Conservation (phyloP, 257 asterid species). For the Solanum pimpinellifolium region DNA sequence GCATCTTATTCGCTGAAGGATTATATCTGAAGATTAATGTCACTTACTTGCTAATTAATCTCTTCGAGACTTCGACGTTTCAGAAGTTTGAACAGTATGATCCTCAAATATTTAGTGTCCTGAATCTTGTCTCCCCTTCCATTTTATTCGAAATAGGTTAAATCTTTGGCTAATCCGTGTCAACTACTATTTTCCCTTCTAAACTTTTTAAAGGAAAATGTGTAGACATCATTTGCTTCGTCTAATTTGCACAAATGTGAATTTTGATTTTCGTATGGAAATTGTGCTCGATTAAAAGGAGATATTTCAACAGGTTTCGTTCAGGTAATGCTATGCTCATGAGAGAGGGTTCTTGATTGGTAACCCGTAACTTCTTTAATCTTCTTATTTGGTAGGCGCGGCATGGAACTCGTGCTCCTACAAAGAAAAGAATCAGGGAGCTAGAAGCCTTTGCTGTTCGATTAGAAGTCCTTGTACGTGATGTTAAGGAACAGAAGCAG, state of each 20-base stretch:
- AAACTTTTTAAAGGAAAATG: not conserved
- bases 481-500: constrained; percentile 36
- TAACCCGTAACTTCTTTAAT: not conserved
- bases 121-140: not conserved
- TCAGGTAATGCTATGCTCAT: not conserved
- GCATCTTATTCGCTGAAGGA: not conserved
- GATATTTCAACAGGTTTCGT: not conserved
- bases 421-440: constrained; percentile 73
- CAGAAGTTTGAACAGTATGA: not conserved
- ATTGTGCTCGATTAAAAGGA: not conserved
- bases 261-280: not conserved
- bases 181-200: not conserved
- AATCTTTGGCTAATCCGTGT: not conserved
- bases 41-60: not conserved
- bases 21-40: not conserved
- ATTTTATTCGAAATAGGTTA: not conserved
- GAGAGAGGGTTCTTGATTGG: not conserved
- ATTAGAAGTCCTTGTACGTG: constrained; percentile 35
- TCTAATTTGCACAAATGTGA: not conserved
- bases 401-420: constrained; percentile 99
- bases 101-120: not conserved
- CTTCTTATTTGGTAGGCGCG: constrained; percentile 49
- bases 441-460: constrained; percentile 55
- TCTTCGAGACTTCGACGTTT: not conserved
- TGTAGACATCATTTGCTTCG: not conserved